Percentiles rank a stretch among this genome's conserved stretches.
These are phyloP conservation scores for Naganishia friedmannii DNA, from an alignment of 768 basidiomycete species.

Conservation along the genomic window DNA sequence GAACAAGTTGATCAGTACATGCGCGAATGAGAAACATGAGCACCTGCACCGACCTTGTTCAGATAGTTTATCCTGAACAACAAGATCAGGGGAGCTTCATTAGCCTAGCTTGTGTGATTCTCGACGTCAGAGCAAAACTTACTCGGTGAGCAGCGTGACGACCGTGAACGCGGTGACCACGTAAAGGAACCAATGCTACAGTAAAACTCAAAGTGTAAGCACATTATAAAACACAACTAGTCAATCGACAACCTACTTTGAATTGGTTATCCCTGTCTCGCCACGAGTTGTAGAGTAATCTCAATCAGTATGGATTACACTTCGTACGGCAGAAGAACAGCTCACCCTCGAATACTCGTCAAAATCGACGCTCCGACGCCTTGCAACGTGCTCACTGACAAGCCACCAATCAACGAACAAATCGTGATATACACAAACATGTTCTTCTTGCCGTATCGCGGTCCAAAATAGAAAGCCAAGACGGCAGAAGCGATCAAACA, in stretches of 20 bases:
- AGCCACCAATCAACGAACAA: conserved; percentile 92
- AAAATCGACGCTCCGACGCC: conserved; percentile 90
- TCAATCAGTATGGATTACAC: background rate
- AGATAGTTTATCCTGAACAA: conserved; percentile 92
- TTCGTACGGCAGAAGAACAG: background rate
- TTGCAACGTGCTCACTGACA: conserved; percentile 66
- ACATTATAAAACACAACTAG: background rate
- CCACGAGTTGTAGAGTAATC: background rate
- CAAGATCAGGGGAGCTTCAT: background rate
- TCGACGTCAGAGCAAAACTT: conserved; percentile 22
- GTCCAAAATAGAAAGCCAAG: conserved; percentile 40
- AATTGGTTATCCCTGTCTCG: conserved; percentile 60
- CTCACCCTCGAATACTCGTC: conserved; percentile 56
- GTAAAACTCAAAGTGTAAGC: background rate
- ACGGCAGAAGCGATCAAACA: conserved; percentile 38
- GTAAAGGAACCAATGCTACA: conserved; percentile 56
- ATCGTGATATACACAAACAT: conserved; percentile 84
- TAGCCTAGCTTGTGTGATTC: background rate
- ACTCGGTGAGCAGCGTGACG: conserved; percentile 68
- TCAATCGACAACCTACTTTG: conserved; percentile 53
- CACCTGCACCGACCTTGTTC: conserved; percentile 59
- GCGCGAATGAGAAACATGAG: background rate
- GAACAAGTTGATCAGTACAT: background rate
- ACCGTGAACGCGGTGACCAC: conserved; percentile 79
- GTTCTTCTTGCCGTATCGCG: conserved; percentile 77